phyloP scores from a whole-genome alignment of 1,139 yeast species.

The Yueomyces sp. region DNA sequence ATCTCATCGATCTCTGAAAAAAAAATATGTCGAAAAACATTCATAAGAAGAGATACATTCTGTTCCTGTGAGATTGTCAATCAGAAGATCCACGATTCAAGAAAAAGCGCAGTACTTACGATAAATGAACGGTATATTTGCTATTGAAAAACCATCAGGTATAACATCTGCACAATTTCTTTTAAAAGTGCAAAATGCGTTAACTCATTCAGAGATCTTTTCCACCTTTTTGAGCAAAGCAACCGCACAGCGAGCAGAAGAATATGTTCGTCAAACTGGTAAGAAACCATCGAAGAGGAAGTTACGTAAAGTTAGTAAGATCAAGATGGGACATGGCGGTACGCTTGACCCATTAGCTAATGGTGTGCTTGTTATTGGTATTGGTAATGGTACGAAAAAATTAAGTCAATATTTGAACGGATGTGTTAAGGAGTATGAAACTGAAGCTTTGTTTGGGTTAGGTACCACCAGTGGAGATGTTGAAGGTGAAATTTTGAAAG shows the following conservation, averaged over 20 bases:
- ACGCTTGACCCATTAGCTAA: conserved; percentile 91
- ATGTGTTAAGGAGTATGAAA: conserved; percentile 65
- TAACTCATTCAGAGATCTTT: conserved; percentile 51
- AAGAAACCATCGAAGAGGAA: conserved; percentile 30
- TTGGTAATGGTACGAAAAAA: conserved; percentile 80
- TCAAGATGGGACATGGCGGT: conserved; percentile 97
- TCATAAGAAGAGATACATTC: too few species aligned
- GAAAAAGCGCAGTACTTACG: background rate
- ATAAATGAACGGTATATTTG: conserved; percentile 80
- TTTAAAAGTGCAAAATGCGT: conserved; percentile 46
- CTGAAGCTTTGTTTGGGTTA: conserved; percentile 77
- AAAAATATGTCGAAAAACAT: too few species aligned
- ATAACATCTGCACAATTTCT: conserved; percentile 69
- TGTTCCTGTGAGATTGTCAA: too few species aligned
- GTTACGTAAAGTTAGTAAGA: conserved; percentile 38
- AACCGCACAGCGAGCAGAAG: conserved; percentile 36
- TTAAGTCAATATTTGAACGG: conserved; percentile 60
- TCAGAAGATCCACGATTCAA: background rate
- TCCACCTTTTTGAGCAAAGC: conserved; percentile 40
- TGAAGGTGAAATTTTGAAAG: conserved; percentile 68
- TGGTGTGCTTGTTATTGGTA: conserved; percentile 84
- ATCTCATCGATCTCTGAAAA: too few species aligned
- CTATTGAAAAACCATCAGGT: conserved; percentile 84
- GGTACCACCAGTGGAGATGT: conserved; percentile 91
- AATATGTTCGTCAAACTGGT: conserved; percentile 31